phyloP scores from a whole-genome alignment of 306 rosid genomes.

The Astragalus membranaceus region DNA sequence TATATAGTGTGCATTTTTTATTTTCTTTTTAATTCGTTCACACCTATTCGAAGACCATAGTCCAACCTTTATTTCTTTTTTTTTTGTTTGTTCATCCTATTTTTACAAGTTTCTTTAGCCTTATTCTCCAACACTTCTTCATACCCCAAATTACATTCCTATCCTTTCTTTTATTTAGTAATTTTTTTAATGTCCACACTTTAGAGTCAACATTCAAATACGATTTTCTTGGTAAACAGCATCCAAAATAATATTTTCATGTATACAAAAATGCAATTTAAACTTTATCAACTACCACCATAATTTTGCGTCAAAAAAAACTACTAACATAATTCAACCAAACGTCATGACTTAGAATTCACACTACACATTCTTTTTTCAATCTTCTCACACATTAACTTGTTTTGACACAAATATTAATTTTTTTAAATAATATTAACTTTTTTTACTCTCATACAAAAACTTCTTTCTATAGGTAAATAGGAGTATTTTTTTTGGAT shows the following conservation, averaged over 20 bases:
- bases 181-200: not conserved
- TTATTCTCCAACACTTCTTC: not conserved
- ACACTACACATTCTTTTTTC: too few species aligned
- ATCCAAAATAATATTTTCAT: too few species aligned
- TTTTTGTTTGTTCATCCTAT: not conserved
- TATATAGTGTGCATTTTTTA: not conserved
- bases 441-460: too few species aligned
- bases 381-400: too few species aligned
- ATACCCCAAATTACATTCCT: not conserved
- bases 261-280: not conserved
- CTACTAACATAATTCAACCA: not conserved
- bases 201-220: conserved; percentile 22
- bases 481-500: too few species aligned
- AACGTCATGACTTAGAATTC: too few species aligned
- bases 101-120: not conserved
- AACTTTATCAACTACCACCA: not conserved
- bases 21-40: not conserved
- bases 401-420: too few species aligned
- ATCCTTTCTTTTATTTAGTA: not conserved
- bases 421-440: too few species aligned
- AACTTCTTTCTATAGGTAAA: too few species aligned
- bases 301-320: too few species aligned
- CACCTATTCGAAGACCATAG: not conserved
- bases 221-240: not conserved
- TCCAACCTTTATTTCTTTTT: not conserved